Conservation (phyloP, 2,329 filamentous ascomycete species). For the Paecilomyces sp. region DNA sequence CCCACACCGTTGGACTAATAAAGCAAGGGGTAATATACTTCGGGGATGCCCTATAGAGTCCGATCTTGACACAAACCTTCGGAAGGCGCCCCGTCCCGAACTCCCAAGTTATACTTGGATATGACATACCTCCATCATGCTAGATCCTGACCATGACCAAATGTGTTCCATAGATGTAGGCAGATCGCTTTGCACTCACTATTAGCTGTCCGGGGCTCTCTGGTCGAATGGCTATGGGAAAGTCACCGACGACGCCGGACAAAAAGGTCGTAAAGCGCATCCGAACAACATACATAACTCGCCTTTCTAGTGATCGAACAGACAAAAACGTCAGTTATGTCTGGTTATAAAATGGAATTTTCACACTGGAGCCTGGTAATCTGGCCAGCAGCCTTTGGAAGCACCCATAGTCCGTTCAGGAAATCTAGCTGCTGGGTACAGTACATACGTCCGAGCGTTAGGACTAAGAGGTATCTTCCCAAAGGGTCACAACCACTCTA, state of each 20-base stretch:
- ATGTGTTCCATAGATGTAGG: background rate
- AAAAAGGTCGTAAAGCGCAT: too few relatives aligned
- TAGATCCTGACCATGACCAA: background rate
- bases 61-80: background rate
- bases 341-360: too few relatives aligned
- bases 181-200: background rate
- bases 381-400: background rate
- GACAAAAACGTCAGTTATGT: too few relatives aligned
- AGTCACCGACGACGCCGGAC: too few relatives aligned
- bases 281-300: too few relatives aligned
- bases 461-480: background rate
- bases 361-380: too few relatives aligned
- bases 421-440: background rate
- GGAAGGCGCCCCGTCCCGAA: background rate
- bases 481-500: background rate
- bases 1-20: background rate
- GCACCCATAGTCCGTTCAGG: background rate
- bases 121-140: background rate
- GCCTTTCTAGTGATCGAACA: too few relatives aligned
- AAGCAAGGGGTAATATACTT: background rate
- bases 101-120: background rate
- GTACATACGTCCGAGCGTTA: background rate
- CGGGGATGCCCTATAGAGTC: background rate
- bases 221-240: background rate
- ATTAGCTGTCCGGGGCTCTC: background rate